Evolutionary conservation across 176 grass and related monocot species (phyloP).

Genomic region (barley (Hordeum vulgare)): DNA sequence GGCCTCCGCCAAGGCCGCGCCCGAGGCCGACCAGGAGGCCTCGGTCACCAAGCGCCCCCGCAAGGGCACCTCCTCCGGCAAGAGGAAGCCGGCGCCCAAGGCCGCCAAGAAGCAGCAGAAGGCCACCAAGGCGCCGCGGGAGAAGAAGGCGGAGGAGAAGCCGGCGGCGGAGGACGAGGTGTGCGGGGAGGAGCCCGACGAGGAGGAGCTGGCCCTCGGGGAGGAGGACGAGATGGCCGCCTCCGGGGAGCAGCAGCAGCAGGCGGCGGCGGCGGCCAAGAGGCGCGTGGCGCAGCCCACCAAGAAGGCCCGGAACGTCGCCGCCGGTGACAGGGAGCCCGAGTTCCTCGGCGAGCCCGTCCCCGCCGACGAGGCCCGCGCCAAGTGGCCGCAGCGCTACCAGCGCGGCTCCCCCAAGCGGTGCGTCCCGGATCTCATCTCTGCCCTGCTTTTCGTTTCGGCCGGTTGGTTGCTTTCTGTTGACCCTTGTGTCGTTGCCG

Average conservation of each 20-base stretch:
- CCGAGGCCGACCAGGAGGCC: not conserved
- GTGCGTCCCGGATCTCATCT: not conserved
- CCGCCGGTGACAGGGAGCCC: not conserved
- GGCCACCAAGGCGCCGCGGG: not conserved
- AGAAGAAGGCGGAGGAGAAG: not conserved
- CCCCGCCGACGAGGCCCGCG: slow-evolving; percentile 31
- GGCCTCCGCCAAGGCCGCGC: not conserved
- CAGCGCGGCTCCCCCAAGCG: not conserved
- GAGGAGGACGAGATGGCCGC: not conserved
- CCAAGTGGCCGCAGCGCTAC: slow-evolving; percentile 63
- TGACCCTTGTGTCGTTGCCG: not conserved
- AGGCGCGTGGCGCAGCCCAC: slow-evolving; percentile 29
- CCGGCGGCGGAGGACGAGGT: slow-evolving; percentile 3
- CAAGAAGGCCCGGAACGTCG: not conserved
- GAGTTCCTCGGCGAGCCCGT: slow-evolving; percentile 39
- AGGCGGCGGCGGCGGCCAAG: not conserved
- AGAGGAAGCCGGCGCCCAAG: slow-evolving; percentile 6
- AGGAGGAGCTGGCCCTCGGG: slow-evolving; percentile 31
- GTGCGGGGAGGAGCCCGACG: slow-evolving; percentile 21
- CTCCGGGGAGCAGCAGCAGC: not conserved
- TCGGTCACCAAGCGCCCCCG: not conserved
- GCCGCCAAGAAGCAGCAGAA: not conserved
- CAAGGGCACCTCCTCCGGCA: not conserved
- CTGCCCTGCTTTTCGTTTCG: not conserved
- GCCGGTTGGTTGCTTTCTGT: not conserved